phyloP scores from a whole-genome alignment of 2,329 filamentous ascomycete genomes.

The Arthrobotrys megalospora region DNA sequence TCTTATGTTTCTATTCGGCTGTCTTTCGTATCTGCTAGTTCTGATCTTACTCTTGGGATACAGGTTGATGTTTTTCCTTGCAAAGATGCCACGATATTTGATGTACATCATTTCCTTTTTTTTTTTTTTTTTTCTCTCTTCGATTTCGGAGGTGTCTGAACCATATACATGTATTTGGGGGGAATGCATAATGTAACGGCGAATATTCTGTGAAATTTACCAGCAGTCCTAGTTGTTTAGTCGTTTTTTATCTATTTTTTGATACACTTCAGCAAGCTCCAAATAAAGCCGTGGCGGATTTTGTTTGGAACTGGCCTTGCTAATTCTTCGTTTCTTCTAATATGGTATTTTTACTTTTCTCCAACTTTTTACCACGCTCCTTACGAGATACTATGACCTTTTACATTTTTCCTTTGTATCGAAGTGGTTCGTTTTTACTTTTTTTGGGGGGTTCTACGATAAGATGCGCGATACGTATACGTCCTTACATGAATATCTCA shows the following conservation, averaged over 20 bases:
- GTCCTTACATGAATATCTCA: constrained; percentile 4
- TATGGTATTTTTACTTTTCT: constrained; percentile 58
- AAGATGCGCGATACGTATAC: constrained; percentile 29
- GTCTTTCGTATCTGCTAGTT: constrained; percentile 57
- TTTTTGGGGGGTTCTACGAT: constrained; percentile 27
- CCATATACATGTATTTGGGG: constrained; percentile 59
- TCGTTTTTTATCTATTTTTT: constrained; percentile 17
- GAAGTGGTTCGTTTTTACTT: not conserved
- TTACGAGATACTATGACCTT: constrained; percentile 12
- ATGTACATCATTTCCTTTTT: constrained; percentile 56
- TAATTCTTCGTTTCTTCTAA: constrained; percentile 57
- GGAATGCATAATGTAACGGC: constrained; percentile 61
- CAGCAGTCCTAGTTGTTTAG: constrained; percentile 8
- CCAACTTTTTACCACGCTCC: constrained; percentile 37
- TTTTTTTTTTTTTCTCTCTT: constrained; percentile 21
- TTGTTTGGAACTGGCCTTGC: constrained; percentile 62
- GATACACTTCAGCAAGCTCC: constrained; percentile 45
- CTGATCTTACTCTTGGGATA: constrained; percentile 62
- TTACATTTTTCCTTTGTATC: constrained; percentile 37
- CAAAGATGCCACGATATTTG: constrained; percentile 58
- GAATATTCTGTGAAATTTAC: constrained; percentile 65
- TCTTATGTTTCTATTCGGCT: constrained; percentile 46
- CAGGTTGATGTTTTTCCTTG: constrained; percentile 58
- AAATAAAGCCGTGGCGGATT: constrained; percentile 63
- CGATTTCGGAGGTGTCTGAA: constrained; percentile 37